These are phyloP conservation scores for Diutina pseudorugosa DNA, from an alignment of 1,139 yeast genomes.

Conservation along the genomic window DNA sequence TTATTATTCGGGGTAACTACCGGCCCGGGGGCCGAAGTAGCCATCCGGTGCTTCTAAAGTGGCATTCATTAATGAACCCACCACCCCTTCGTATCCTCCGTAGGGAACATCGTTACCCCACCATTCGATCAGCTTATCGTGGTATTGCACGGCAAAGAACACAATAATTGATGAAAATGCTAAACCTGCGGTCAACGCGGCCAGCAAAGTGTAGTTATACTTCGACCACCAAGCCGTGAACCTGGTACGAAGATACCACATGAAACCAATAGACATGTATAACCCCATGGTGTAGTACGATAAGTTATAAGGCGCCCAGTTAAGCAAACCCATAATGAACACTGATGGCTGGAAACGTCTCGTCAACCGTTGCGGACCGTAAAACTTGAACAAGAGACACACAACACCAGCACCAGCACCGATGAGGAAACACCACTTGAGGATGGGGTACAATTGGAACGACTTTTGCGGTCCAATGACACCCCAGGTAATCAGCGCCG, in stretches of 20 bases:
- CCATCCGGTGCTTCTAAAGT: constrained; percentile 23
- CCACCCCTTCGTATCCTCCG: constrained; percentile 31
- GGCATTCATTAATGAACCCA: constrained; percentile 4
- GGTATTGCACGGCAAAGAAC: constrained; percentile 41
- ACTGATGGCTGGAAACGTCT: constrained; percentile 35
- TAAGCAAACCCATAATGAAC: constrained; percentile 32
- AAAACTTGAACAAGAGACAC: constrained; percentile 26
- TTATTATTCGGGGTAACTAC: constrained; percentile 17
- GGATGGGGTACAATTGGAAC: constrained; percentile 12
- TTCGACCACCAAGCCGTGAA: constrained; percentile 51
- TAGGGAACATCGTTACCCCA: constrained; percentile 46
- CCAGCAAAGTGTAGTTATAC: constrained; percentile 44
- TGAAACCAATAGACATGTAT: constrained; percentile 36
- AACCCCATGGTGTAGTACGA: constrained; percentile 42
- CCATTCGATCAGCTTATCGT: constrained; percentile 31
- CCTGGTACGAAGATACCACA: constrained; percentile 37
- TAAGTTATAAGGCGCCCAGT: constrained; percentile 44
- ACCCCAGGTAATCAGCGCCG: constrained; percentile 51
- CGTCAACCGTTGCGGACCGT: constrained; percentile 7
- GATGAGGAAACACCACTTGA: constrained; percentile 47
- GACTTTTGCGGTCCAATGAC: constrained; percentile 46
- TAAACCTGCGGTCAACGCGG: constrained; percentile 48
- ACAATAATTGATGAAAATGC: constrained; percentile 45
- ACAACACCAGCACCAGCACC: constrained; percentile 55
- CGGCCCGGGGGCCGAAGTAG: constrained; percentile 33